phyloP scores from a whole-genome alignment of 1,284 basidiomycete genomes.

The Ceratorhiza oryzae-sativae region DNA sequence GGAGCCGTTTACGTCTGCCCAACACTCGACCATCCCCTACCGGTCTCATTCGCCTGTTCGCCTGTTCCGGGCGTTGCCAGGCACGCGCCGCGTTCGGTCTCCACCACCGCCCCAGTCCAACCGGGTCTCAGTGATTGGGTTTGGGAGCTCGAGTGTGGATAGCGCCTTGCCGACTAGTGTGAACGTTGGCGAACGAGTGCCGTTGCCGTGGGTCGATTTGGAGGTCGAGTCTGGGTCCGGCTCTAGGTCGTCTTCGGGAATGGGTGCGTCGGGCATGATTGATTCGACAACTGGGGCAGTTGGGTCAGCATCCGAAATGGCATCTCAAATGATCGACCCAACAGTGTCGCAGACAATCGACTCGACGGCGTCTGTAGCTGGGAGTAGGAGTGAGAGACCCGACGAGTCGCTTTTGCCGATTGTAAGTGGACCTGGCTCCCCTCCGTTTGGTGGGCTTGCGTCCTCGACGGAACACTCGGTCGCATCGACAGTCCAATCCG shows the following conservation, averaged over 20 bases:
- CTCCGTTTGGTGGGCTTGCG: constrained; percentile 3
- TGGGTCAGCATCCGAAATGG: background rate
- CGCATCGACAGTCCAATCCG: constrained; percentile 5
- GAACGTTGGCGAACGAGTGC: background rate
- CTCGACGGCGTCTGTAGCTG: background rate
- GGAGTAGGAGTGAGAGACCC: no score
- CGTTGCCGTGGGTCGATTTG: constrained; percentile 29
- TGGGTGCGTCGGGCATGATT: background rate
- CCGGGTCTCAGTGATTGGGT: background rate
- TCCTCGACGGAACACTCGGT: background rate
- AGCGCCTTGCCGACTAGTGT: constrained; percentile 9
- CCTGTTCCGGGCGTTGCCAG: constrained; percentile 4
- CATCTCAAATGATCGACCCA: background rate
- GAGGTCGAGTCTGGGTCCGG: background rate
- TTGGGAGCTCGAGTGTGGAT: constrained; percentile 32
- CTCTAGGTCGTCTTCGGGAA: background rate
- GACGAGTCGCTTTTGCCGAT: background rate
- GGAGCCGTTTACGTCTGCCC: background rate
- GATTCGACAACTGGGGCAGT: background rate
- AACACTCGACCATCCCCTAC: no score
- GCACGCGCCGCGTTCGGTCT: background rate
- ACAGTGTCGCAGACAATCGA: background rate
- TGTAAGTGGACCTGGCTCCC: constrained; percentile 1
- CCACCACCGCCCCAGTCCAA: background rate
- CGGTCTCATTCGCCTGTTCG: no score